Evolutionary conservation across 371 early-diverging fungal genomes (phyloP), one percentile per base, ranked within the genome.

Genomic region (Circinella umbellata): DNA sequence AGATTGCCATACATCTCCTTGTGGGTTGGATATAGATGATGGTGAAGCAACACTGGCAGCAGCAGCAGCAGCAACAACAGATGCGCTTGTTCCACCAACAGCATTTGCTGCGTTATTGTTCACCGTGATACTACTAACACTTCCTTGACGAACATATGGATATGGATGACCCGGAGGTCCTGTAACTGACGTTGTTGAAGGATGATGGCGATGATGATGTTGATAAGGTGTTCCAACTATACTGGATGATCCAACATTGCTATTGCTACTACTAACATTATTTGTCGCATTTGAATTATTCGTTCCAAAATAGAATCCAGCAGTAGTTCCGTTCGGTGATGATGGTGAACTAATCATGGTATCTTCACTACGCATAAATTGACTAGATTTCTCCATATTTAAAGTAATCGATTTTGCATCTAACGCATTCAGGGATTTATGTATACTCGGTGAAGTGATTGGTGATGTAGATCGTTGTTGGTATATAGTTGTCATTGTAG

Each of bases 1-100:
- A 1, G 85, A 80, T 60, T 90, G 91, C 96, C 95, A 96, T 4
- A 86, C 88, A 67, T 91, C 90, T 18, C 88, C 88, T 59, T 73
- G 77, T n/a, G 66, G 36, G 55, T 49, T 68, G 7, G 49, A 34
- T 1, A 51, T 18, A 11, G 63, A 51, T 36, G 51, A 27, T 4
- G 68, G 61, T 6, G 67, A 47, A 42, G 17, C 37, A 0, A 51
- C 36, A 3, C 35, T 47, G n/a, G 60, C 14, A n/a, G 48, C 54
- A 37, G 54, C 20, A 14, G 66, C 35, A 34, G 54, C 66, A 14
- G 35, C 46, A n/a, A 18, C 27, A 36, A 54, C 15, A 51, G 39
- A 35, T 7, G 49, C 39, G 35, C 36, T 13, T 11, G 54, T 13
- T 18, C 49, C 18, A 55, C 35, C 59, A 34, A 39, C 49, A 20